Evolutionary conservation across 495 filamentous ascomycete genomes (phyloP), one percentile per base, ranked within the genome.

Genomic region (Aspergillus wentii): DNA sequence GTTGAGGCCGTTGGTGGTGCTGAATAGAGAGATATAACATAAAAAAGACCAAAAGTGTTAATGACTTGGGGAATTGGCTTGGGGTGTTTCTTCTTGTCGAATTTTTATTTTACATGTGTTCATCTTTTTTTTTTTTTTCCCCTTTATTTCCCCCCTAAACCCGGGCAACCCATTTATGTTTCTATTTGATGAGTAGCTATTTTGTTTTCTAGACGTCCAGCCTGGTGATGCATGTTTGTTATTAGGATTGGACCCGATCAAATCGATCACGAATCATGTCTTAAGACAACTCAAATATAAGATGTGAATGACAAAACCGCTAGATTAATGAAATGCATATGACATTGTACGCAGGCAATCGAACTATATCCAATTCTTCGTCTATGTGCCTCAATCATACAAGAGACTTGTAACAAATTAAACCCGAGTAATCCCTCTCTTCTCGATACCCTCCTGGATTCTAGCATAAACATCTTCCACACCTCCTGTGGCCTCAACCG

Each of bases 391-490:
- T n/a, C n/a, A n/a, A n/a, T n/a, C n/a, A n/a, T n/a, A 50, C 32
- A 44, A 30, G 20, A 34, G 19, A 26, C 13, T 30, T 30, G 26
- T 33, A 33, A 14, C 34, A 18, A 25, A 38, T 48, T 49, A 59
- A 39, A 56, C 44, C 41, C 48, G 37, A 17, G 66, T 46, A 25
- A 81, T 25, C 9, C 67, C 71, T 46, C 66, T 64, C 41, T 57
- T 57, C 51, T 52, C 58, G 52, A 86, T 57, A 21, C 62, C 62
- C 46, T 54, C 55, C 69, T 74, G 76, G 13, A 90, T 86, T 29
- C 72, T 60, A 43, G 64, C 59, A 66, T 89, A 94, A 20, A 98
- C 89, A 33, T 81, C 73, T 5, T 90, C 85, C 3, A 83, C 78
- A 14, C 59, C 46, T 16, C 73, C 72, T 19, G 76, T 80, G 17